These are phyloP conservation scores for Diplogelasinospora grovesii DNA, from an alignment of 495 filamentous ascomycete genomes.

Conservation along the genomic window DNA sequence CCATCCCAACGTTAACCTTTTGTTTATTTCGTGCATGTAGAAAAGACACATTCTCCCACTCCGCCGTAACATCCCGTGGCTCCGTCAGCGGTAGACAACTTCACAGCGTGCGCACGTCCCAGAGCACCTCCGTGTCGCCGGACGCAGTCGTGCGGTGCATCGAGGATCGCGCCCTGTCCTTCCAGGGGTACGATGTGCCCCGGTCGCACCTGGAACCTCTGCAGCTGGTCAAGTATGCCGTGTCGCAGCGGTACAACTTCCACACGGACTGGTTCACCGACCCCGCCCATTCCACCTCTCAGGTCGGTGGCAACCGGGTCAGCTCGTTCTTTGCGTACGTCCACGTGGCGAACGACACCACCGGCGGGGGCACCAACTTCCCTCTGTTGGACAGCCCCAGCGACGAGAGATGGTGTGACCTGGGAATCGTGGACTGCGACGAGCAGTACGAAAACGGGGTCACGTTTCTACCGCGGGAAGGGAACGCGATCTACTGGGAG, in stretches of 20 bases:
- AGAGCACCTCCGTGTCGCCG: constrained; percentile 40
- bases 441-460: constrained; percentile 49
- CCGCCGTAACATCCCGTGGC: constrained; percentile 29
- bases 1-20: no score
- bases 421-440: constrained; percentile 49
- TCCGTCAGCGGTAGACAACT: constrained; percentile 11
- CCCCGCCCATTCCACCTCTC: constrained; percentile 27
- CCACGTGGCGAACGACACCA: constrained; percentile 35
- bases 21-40: no score
- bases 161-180: constrained; percentile 58
- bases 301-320: constrained; percentile 42
- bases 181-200: constrained; percentile 55
- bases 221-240: constrained; percentile 47
- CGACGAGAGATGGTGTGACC: constrained; percentile 50
- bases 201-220: constrained; percentile 44
- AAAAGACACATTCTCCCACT: constrained; percentile 34
- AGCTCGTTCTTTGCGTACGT: constrained; percentile 55
- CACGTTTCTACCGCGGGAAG: constrained; percentile 60
- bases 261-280: constrained; percentile 54
- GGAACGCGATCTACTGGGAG: constrained; percentile 72
- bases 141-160: constrained; percentile 60
- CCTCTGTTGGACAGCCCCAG: constrained; percentile 34
- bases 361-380: constrained; percentile 53
- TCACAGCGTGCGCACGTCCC: constrained; percentile 35
- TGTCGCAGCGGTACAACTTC: constrained; percentile 43